Percentiles rank a stretch among this genome's conserved stretches.
Conservation (phyloP, 2,329 filamentous ascomycete species). For the Ascochyta koolunga region DNA sequence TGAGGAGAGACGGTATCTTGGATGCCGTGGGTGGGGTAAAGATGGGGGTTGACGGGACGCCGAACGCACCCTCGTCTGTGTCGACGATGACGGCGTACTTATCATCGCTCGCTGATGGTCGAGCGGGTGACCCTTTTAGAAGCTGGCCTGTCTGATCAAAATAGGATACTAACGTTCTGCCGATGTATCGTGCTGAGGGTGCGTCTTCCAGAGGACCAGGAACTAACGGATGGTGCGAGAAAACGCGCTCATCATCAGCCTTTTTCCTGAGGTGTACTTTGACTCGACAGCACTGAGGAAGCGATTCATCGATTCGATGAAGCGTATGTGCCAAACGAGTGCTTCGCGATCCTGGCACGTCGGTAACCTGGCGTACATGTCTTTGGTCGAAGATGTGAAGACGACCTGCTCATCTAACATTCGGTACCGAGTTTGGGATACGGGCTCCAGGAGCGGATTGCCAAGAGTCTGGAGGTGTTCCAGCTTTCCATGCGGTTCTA, state of each 20-base stretch:
- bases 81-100: slow-evolving; percentile 25
- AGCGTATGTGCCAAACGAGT: slow-evolving; percentile 23
- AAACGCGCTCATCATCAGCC: slow-evolving; percentile 3
- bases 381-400: slow-evolving; percentile 2
- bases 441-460: slow-evolving; percentile 21
- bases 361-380: neutral
- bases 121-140: slow-evolving; percentile 19
- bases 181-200: slow-evolving; percentile 20
- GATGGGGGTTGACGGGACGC: slow-evolving; percentile 20
- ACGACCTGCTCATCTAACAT: slow-evolving; percentile 1
- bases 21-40: slow-evolving; percentile 23
- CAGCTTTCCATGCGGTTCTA: slow-evolving; percentile 23
- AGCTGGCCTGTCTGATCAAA: slow-evolving; percentile 27
- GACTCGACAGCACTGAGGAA: slow-evolving; percentile 8
- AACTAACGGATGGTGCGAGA: slow-evolving; percentile 20
- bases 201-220: neutral
- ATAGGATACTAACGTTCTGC: slow-evolving; percentile 28
- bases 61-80: slow-evolving; percentile 24
- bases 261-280: neutral
- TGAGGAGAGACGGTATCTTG: slow-evolving; percentile 22
- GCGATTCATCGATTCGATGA: slow-evolving; percentile 20
- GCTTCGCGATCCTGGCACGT: slow-evolving; percentile 14
- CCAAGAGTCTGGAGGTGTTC: slow-evolving; percentile 19
- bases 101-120: slow-evolving; percentile 9
- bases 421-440: slow-evolving; percentile 4